Evolutionary conservation across 805 yeast genomes (phyloP).

Genomic region (Teunomyces lycoperdinae): DNA sequence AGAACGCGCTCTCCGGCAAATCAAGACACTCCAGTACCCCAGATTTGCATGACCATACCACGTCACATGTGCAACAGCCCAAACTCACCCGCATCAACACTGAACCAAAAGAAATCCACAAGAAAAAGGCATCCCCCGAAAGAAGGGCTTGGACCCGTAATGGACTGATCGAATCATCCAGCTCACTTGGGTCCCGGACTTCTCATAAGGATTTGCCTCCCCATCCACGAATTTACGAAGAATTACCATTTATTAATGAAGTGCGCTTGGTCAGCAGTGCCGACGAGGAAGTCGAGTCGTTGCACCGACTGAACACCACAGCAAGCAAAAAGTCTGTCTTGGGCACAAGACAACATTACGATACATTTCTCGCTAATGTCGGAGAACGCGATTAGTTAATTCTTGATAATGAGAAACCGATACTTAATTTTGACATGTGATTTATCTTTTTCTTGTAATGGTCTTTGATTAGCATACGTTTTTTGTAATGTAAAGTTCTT

Average conservation of each 20-base stretch:
- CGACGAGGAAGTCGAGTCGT: slow-evolving; percentile 7
- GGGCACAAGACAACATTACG: slow-evolving; percentile 39
- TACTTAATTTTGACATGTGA: neutral
- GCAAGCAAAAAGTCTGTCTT: slow-evolving; percentile 35
- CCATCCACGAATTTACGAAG: slow-evolving; percentile 21
- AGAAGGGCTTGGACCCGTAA: slow-evolving; percentile 1
- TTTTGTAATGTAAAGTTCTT: too few species aligned
- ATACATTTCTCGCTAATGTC: slow-evolving; percentile 34
- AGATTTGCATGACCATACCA: slow-evolving; percentile 10
- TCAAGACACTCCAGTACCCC: slow-evolving; percentile 15
- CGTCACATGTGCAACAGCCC: slow-evolving; percentile 6
- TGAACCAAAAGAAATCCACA: slow-evolving; percentile 9
- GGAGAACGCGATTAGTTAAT: slow-evolving; percentile 5
- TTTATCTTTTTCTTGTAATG: too few species aligned
- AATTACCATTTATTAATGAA: slow-evolving; percentile 37
- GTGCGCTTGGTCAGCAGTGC: slow-evolving; percentile 22
- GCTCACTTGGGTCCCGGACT: neutral
- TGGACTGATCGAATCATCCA: slow-evolving; percentile 6
- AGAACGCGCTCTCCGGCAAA: neutral
- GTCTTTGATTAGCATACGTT: too few species aligned
- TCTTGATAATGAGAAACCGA: neutral
- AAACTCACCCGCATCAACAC: slow-evolving; percentile 15
- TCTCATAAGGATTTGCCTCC: slow-evolving; percentile 17
- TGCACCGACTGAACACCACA: slow-evolving; percentile 26
- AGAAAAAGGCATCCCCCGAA: slow-evolving; percentile 3